Evolutionary conservation across 164 flowering plant genomes (phyloP).

Genomic region (Amborella trichopoda): DNA sequence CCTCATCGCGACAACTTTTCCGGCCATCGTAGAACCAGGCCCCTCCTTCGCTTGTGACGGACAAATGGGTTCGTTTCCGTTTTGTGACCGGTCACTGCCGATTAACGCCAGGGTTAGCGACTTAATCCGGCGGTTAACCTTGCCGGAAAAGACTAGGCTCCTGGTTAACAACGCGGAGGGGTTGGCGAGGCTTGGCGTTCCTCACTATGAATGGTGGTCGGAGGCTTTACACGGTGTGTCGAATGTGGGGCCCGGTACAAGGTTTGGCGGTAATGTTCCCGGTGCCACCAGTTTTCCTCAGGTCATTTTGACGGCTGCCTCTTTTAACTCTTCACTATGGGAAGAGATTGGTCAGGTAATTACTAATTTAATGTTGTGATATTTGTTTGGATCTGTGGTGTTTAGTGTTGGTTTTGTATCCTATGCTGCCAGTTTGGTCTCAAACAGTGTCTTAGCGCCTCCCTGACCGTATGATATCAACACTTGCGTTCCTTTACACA

Average conservation of each 20-base stretch:
- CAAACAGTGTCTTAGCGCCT: too few relatives aligned
- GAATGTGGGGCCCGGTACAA: constrained; percentile 71
- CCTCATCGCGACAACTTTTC: not conserved
- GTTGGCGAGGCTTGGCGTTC: constrained; percentile 72
- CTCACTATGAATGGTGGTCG: constrained; percentile 94
- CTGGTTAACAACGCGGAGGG: constrained; percentile 62
- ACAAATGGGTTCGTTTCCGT: constrained; percentile 24
- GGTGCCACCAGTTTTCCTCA: constrained; percentile 92
- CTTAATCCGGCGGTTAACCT: constrained; percentile 51
- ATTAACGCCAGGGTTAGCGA: constrained; percentile 43
- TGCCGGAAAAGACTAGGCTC: constrained; percentile 58
- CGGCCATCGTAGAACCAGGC: constrained; percentile 7
- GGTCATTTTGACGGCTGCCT: constrained; percentile 78
- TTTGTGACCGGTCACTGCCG: constrained; percentile 30
- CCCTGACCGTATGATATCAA: too few relatives aligned
- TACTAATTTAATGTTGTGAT: not conserved
- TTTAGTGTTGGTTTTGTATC: not conserved
- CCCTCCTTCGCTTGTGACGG: constrained; percentile 59
- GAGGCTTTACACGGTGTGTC: constrained; percentile 95
- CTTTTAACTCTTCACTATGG: constrained; percentile 80
- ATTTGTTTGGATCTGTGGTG: not conserved
- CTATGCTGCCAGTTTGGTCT: too few relatives aligned
- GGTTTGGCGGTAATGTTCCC: constrained; percentile 49
- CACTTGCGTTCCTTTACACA: too few relatives aligned
- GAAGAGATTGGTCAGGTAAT: constrained; percentile 71